Percentiles rank a stretch among this genome's conserved stretches.
These are phyloP conservation scores for Erucastrum elatum DNA, from an alignment of 345 rosid species.

Conservation along the genomic window DNA sequence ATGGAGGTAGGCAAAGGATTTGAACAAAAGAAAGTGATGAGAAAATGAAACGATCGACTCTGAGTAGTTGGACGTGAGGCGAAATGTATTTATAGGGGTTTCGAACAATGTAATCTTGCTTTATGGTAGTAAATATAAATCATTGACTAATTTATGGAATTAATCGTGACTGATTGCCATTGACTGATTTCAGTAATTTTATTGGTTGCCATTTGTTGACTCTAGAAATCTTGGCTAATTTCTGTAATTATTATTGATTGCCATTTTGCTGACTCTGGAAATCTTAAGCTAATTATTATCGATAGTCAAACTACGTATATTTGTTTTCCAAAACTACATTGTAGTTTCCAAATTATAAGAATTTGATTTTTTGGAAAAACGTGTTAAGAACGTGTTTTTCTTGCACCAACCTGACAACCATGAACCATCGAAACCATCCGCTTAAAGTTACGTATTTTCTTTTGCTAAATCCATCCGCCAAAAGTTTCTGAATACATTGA, in stretches of 20 bases:
- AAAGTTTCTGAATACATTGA: no score
- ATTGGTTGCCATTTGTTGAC: neutral
- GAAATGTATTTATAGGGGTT: neutral
- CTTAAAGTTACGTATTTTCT: no score
- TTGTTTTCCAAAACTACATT: neutral
- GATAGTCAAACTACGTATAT: neutral
- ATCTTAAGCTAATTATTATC: neutral
- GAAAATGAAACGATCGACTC: neutral
- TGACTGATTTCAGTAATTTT: neutral
- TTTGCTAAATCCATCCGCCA: no score
- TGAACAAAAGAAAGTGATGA: neutral
- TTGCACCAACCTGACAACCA: neutral
- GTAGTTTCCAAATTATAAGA: neutral
- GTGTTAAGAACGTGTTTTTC: neutral
- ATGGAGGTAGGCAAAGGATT: constrained; percentile 31
- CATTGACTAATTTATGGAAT: neutral
- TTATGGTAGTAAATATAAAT: neutral
- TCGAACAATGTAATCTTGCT: neutral
- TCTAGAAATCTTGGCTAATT: neutral
- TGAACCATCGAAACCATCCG: neutral
- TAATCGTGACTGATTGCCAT: neutral
- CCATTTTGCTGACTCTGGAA: neutral
- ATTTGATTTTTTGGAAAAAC: neutral
- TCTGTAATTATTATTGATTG: neutral
- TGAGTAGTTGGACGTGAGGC: neutral